Evolutionary conservation across 305 asterid genomes (phyloP).

Genomic region (Fraxinus dipetala): DNA sequence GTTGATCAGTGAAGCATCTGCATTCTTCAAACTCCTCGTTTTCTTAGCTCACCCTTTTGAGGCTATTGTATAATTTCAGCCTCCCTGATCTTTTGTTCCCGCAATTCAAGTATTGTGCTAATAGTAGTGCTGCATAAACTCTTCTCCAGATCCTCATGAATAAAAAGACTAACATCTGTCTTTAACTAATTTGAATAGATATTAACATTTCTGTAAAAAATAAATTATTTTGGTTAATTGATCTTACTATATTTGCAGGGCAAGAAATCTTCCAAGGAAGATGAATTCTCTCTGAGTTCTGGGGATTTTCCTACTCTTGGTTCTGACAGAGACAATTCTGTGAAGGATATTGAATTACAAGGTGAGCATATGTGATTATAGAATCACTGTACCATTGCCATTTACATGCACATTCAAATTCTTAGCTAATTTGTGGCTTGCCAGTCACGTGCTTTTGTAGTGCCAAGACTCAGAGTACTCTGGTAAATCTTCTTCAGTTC

Average conservation of each 20-base stretch:
- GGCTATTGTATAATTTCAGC: background rate
- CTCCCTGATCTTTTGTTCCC: background rate
- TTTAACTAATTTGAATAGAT: background rate
- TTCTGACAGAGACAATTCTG: slow-evolving; percentile 56
- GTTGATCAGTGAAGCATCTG: background rate
- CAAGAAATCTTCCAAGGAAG: slow-evolving; percentile 56
- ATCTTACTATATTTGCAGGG: slow-evolving; percentile 50
- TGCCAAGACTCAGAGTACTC: background rate
- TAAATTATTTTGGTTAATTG: background rate
- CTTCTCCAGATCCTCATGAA: background rate
- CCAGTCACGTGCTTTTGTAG: slow-evolving; percentile 11
- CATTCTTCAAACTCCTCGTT: background rate
- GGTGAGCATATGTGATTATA: slow-evolving; percentile 41
- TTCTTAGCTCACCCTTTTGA: background rate
- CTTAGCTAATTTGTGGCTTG: slow-evolving; percentile 1
- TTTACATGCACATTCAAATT: slow-evolving; percentile 9
- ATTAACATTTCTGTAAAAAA: background rate
- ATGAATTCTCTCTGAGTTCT: slow-evolving; percentile 73
- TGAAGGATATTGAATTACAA: slow-evolving; percentile 54
- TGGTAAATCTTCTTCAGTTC: slow-evolving; percentile 1
- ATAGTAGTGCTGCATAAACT: slow-evolving; percentile 15
- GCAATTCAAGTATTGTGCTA: background rate
- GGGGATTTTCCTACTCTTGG: slow-evolving; percentile 99
- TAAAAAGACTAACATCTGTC: background rate
- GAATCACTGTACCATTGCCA: background rate